phyloP scores from a whole-genome alignment of 2,329 filamentous ascomycete genomes.

The Epichloe brachyelytri region DNA sequence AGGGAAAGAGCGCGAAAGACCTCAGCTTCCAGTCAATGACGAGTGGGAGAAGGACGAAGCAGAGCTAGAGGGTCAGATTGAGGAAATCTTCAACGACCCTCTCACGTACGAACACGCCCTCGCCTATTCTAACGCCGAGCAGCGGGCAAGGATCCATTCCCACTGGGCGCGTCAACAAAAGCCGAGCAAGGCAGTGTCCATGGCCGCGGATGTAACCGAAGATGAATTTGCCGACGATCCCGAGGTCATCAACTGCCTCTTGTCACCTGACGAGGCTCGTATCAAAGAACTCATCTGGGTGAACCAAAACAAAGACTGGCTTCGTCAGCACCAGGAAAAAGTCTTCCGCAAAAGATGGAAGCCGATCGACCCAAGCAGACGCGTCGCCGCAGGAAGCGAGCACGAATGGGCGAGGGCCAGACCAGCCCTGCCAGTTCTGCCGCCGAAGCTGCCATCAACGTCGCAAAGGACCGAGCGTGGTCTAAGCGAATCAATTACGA shows the following conservation, averaged over 20 bases:
- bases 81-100: conserved; percentile 53
- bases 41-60: conserved; percentile 52
- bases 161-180: conserved; percentile 36
- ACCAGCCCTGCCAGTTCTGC: conserved; percentile 53
- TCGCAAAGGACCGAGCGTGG: conserved; percentile 54
- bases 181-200: conserved; percentile 35
- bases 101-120: conserved; percentile 42
- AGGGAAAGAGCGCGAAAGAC: conserved; percentile 18
- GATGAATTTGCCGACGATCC: conserved; percentile 82
- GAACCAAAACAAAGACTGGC: conserved; percentile 86
- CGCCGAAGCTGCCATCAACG: conserved; percentile 54
- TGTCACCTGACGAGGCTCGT: conserved; percentile 59
- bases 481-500: conserved; percentile 68
- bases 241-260: conserved; percentile 69
- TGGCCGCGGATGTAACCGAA: conserved; percentile 55
- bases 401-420: conserved; percentile 51
- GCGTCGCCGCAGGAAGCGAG: conserved; percentile 41
- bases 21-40: conserved; percentile 43
- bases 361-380: conserved; percentile 42
- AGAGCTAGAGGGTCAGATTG: conserved; percentile 56
- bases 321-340: conserved; percentile 77
- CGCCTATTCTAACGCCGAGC: conserved; percentile 43
- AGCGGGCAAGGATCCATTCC: conserved; percentile 40
- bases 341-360: conserved; percentile 59
- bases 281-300: conserved; percentile 92